These are phyloP conservation scores for Eimeria tenella DNA, from an alignment of 169 alveolate genomes.

Conservation along the genomic window DNA sequence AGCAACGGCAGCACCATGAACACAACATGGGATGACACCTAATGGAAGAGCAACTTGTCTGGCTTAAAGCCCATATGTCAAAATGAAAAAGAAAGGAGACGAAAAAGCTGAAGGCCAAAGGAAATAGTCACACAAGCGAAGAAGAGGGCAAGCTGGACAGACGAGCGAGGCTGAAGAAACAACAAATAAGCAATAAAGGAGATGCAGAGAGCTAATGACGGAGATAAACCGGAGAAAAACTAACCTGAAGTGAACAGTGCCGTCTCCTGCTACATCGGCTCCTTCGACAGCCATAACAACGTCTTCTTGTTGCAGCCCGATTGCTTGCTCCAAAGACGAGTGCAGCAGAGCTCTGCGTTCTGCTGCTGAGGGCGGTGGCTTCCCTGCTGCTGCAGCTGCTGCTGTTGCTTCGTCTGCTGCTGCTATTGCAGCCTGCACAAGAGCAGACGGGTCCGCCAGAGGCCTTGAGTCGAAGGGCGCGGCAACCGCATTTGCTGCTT, in stretches of 20 bases:
- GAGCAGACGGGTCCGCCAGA: constrained; percentile 19
- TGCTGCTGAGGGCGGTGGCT: constrained; percentile 36
- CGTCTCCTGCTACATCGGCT: constrained; percentile 89
- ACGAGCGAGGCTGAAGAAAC: too few species aligned
- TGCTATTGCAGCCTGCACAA: constrained; percentile 41
- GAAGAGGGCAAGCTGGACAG: too few species aligned
- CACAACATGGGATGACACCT: too few species aligned
- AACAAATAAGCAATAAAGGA: neutral
- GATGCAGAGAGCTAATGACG: neutral
- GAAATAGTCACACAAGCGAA: too few species aligned
- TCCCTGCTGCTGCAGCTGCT: constrained; percentile 59
- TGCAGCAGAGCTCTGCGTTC: constrained; percentile 41
- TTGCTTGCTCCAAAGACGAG: neutral
- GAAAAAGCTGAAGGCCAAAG: too few species aligned
- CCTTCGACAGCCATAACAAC: constrained; percentile 87
- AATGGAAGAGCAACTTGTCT: too few species aligned
- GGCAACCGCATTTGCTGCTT: neutral
- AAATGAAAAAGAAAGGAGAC: too few species aligned
- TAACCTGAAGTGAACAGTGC: constrained; percentile 88
- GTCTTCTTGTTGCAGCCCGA: constrained; percentile 82
- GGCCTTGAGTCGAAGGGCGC: neutral
- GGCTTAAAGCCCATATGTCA: too few species aligned
- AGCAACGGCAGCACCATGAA: neutral
- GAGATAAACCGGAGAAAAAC: constrained; percentile 14
- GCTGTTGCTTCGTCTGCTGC: constrained; percentile 23